phyloP scores from a whole-genome alignment of 306 rosid species.

The Citrullus colocynthis region DNA sequence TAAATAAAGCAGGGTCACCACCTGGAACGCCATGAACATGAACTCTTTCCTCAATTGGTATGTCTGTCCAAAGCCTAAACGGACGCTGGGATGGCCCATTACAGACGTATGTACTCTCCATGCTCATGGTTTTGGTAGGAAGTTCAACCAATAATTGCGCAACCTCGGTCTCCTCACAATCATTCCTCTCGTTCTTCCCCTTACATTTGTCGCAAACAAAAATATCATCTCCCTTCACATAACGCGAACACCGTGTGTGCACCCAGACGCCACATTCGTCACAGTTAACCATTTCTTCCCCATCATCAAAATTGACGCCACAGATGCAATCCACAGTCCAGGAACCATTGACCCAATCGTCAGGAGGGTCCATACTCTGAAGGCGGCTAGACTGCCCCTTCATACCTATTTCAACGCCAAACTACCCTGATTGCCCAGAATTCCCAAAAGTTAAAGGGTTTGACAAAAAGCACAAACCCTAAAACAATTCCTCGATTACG shows the following conservation, averaged over 20 bases:
- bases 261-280: conserved; percentile 99
- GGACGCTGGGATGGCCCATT: conserved; percentile 45
- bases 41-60: conserved; percentile 84
- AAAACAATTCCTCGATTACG: neutral
- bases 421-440: neutral
- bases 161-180: conserved; percentile 79
- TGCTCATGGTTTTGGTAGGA: conserved; percentile 62
- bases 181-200: conserved; percentile 35
- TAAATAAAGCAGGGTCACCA: conserved; percentile 64
- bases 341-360: conserved; percentile 84
- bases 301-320: conserved; percentile 93
- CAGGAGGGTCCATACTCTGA: conserved; percentile 77
- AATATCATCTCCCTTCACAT: conserved; percentile 83
- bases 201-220: conserved; percentile 92
- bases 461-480: neutral
- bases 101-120: conserved; percentile 35
- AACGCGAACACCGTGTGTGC: conserved; percentile 88
- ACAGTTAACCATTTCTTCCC: conserved; percentile 98
- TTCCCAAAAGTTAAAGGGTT: neutral
- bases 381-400: conserved; percentile 86
- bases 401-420: conserved; percentile 20
- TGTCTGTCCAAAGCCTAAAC: conserved; percentile 76
- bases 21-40: conserved; percentile 88
- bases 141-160: conserved; percentile 79
- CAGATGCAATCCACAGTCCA: conserved; percentile 98